Conservation (phyloP, 805 yeast genomes). For the Candida boidinii region DNA sequence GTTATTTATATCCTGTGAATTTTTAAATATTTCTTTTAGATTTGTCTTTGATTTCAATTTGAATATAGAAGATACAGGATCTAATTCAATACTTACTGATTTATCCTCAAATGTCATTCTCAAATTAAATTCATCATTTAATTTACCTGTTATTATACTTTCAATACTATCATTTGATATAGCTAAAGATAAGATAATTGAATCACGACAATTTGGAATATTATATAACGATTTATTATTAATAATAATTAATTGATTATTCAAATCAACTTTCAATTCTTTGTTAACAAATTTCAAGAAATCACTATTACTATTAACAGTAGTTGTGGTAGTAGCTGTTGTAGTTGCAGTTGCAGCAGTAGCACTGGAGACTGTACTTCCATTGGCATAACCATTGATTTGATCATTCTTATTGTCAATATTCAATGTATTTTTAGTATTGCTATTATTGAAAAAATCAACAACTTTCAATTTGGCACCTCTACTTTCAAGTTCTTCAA, state of each 20-base stretch:
- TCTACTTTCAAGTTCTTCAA: conserved; percentile 37
- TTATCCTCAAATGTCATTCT: conserved; percentile 17
- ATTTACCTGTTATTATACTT: conserved; percentile 26
- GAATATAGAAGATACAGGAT: conserved; percentile 18
- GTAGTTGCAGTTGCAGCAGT: too few relatives aligned
- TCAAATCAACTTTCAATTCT: conserved; percentile 4
- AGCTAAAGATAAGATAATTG: conserved; percentile 23
- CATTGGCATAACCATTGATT: too few relatives aligned
- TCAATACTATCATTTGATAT: conserved; percentile 19
- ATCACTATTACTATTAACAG: conserved; percentile 12
- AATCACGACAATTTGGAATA: conserved; percentile 27
- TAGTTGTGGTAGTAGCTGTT: too few relatives aligned
- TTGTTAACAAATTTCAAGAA: too few relatives aligned
- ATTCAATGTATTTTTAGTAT: too few relatives aligned
- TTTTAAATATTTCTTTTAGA: conserved; percentile 14
- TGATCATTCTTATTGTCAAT: conserved; percentile 8
- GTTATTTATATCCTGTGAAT: too few relatives aligned
- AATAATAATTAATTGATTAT: conserved; percentile 17
- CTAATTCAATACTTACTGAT: conserved; percentile 15
- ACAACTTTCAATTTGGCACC: conserved; percentile 29
- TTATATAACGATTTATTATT: conserved; percentile 27
- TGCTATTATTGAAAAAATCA: too few relatives aligned
- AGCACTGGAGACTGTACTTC: too few relatives aligned
- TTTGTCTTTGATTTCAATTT: conserved; percentile 20
- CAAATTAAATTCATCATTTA: conserved; percentile 17